Evolutionary conservation across 2,329 filamentous ascomycete species (phyloP), one percentile per base, ranked within the genome.

Genomic region (Fusarium veterinarium): DNA sequence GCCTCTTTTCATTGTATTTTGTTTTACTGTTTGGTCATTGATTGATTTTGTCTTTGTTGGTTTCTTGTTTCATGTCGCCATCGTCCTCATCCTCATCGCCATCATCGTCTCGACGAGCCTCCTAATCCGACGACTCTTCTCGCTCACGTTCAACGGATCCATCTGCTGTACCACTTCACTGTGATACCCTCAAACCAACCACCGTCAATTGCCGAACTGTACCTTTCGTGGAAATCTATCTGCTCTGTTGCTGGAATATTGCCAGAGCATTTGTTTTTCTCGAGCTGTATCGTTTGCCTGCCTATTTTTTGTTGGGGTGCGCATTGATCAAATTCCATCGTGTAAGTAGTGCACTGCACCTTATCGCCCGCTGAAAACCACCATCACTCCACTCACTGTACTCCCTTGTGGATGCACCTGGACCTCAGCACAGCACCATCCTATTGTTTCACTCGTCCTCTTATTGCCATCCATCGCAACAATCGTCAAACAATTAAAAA

Each of bases 231-330:
- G 59, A 20, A n/a, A 17, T 44, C 17, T 9, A 30, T 41, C 52
- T 73, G 74, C 73, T 79, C 73, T 77, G 79, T 81, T 82, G 81
- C 81, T 82, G 81, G 80, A 82, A 82, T 81, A 82, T 81, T 81
- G 81, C 81, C 78, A 76, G 76, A 79, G 79, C 74, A 66, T 49
- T 56, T 64, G 64, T 55, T 65, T 66, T 44, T 25, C 56, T 40
- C 51, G 70, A 74, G 70, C 70, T 59, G 72, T 71, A 71, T 37
- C 48, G 64, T 67, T 61, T 67, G 62, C 31, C 31, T 42, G 52
- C 55, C 35, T 40, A 35, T 41, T 59, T 49, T 57, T 63, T 63
- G 46, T 62, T 52, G 51, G 57, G 42, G 63, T 52, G 33, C 55
- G 63, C 71, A 45, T 60, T 62, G 55, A 66, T 71, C 60, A 64